Evolutionary conservation across 768 basidiomycete species (phyloP).

Genomic region (Podaxis mareebaensis): DNA sequence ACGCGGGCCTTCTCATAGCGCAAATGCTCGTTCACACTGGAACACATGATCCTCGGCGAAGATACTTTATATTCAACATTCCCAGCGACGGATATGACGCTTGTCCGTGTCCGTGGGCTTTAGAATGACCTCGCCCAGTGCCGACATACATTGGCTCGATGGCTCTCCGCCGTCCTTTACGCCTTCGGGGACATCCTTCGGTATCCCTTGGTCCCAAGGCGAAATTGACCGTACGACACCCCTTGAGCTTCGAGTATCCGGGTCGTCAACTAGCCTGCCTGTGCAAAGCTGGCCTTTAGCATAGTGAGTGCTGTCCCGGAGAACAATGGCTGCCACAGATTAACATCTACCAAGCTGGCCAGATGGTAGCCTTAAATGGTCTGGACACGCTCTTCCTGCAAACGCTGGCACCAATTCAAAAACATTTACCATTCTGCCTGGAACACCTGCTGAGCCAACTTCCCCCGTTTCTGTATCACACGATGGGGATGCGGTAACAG

Average conservation of each 20-base stretch:
- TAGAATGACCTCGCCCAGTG: constrained; percentile 22
- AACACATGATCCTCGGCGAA: constrained; percentile 13
- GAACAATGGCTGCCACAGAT: background rate
- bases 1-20: constrained; percentile 6
- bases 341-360: constrained; percentile 31
- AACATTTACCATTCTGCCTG: constrained; percentile 27
- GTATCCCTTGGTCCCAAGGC: constrained; percentile 37
- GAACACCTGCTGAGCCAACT: constrained; percentile 33
- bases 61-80: background rate
- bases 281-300: constrained; percentile 37
- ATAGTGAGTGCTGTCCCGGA: constrained; percentile 25
- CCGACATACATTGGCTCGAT: constrained; percentile 35
- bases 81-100: background rate
- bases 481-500: constrained; percentile 24
- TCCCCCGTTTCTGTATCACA: constrained; percentile 32
- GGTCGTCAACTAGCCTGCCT: constrained; percentile 13
- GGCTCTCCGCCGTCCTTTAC: constrained; percentile 26
- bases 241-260: constrained; percentile 18
- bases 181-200: constrained; percentile 36
- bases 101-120: constrained; percentile 14
- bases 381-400: constrained; percentile 35
- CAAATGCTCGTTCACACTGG: background rate
- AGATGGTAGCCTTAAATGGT: constrained; percentile 41
- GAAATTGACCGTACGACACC: constrained; percentile 38
- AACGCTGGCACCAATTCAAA: constrained; percentile 24